A percentile compares a stretch with the other conserved stretches of the same genome.
Evolutionary conservation across 148 eudicot genomes (phyloP).

Genomic region (Fagopyrum homotropicum): DNA sequence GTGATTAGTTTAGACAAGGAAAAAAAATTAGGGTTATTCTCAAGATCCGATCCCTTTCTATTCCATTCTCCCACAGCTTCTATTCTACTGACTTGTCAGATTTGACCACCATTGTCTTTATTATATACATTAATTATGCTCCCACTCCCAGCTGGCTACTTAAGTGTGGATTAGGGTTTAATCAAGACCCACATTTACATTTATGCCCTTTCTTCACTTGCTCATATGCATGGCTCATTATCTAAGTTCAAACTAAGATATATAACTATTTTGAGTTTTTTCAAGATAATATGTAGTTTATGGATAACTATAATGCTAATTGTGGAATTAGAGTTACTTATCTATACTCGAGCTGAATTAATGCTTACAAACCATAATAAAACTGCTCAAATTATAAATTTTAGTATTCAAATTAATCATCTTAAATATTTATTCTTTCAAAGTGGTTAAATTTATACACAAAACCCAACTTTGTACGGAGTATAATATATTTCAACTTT

Average conservation of each 20-base stretch:
- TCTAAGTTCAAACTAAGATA: not conserved
- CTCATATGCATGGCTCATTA: not conserved
- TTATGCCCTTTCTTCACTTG: not conserved
- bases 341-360: too few relatives aligned
- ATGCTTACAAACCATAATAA: too few relatives aligned
- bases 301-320: too few relatives aligned
- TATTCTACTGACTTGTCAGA: conserved; percentile 55
- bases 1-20: conserved; percentile 6
- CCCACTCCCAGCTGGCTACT: not conserved
- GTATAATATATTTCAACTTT: too few relatives aligned
- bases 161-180: not conserved
- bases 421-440: too few relatives aligned
- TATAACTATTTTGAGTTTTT: not conserved
- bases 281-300: too few relatives aligned
- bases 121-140: not conserved
- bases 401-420: too few relatives aligned
- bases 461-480: too few relatives aligned
- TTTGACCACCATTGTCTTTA: conserved; percentile 12
- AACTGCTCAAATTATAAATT: too few relatives aligned
- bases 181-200: not conserved
- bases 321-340: not conserved
- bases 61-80: conserved; percentile 38
- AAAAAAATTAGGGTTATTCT: not conserved
- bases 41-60: conserved; percentile 34
- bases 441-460: too few relatives aligned